These are phyloP conservation scores for Nemania serpens DNA, from an alignment of 2,329 filamentous ascomycete genomes.

Conservation along the genomic window DNA sequence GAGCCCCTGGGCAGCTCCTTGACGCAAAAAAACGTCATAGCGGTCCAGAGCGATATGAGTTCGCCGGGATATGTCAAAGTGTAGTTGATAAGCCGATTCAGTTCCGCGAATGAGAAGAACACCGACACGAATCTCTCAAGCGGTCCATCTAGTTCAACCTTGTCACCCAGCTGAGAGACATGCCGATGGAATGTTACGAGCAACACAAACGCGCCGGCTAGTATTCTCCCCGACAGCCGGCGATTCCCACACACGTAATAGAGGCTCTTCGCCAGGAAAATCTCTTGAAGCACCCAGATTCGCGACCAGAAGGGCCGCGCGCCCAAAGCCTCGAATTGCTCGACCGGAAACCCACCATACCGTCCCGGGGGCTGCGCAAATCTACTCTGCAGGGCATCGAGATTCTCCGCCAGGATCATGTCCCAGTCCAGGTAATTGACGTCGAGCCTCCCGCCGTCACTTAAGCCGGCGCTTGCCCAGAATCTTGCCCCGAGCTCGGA, in stretches of 20 bases:
- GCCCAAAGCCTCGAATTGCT: conserved; percentile 15
- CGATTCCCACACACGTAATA: conserved; percentile 14
- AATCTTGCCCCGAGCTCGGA: conserved; percentile 9
- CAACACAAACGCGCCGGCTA: conserved; percentile 20
- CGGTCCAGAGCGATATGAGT: conserved; percentile 20
- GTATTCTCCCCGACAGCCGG: background rate
- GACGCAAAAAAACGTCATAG: conserved; percentile 27
- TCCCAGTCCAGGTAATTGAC: conserved; percentile 10
- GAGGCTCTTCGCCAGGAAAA: conserved; percentile 18
- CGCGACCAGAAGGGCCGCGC: conserved; percentile 16
- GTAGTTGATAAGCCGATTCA: conserved; percentile 20
- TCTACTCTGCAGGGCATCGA: background rate
- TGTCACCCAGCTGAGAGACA: background rate
- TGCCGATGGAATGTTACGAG: conserved; percentile 18
- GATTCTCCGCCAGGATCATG: conserved; percentile 1
- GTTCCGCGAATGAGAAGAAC: conserved; percentile 14
- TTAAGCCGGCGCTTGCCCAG: conserved; percentile 14
- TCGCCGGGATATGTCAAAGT: conserved; percentile 20
- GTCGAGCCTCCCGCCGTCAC: background rate
- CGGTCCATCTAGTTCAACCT: background rate
- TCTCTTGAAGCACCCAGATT: conserved; percentile 27
- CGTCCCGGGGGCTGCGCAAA: conserved; percentile 1
- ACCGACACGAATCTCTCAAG: conserved; percentile 9
- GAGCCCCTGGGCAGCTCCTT: conserved; percentile 24
- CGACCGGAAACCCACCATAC: conserved; percentile 9